Percentiles rank a stretch among this genome's conserved stretches.
These are phyloP conservation scores for Globisporangium viniferum DNA, from an alignment of 352 stramenopile species.

Conservation along the genomic window DNA sequence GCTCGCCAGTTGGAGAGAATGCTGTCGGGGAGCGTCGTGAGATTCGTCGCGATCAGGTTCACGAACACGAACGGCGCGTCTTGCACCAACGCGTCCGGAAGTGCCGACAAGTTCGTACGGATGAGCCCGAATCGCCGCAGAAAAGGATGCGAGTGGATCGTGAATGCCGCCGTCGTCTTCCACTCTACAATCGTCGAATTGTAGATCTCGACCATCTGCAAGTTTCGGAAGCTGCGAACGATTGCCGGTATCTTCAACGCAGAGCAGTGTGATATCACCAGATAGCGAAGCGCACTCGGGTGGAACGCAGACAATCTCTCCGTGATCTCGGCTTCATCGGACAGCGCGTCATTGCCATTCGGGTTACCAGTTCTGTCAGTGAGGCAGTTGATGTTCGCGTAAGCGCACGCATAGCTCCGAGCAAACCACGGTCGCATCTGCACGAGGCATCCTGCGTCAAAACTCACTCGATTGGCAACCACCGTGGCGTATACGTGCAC, in stretches of 20 bases:
- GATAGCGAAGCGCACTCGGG: constrained; percentile 7
- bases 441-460: constrained; percentile 3
- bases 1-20: constrained; percentile 5
- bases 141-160: not conserved
- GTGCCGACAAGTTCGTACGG: constrained; percentile 5
- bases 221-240: constrained; percentile 13
- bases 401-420: constrained; percentile 18
- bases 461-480: not conserved
- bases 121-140: constrained; percentile 4
- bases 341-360: not conserved
- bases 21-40: constrained; percentile 8
- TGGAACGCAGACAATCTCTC: constrained; percentile 11
- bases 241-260: constrained; percentile 15
- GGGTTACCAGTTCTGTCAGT: not conserved
- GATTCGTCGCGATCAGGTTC: constrained; percentile 12
- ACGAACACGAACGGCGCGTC: constrained; percentile 15
- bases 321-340: not conserved
- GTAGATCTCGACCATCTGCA: constrained; percentile 21
- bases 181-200: constrained; percentile 28
- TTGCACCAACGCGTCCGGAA: constrained; percentile 7
- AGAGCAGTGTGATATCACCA: constrained; percentile 23
- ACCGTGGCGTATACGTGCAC: constrained; percentile 1
- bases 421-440: constrained; percentile 24
- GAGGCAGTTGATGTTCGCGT: constrained; percentile 22
- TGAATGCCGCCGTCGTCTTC: constrained; percentile 10